Conservation (phyloP, 139 green algal genomes). For the Chlamydomonas incerta region DNA sequence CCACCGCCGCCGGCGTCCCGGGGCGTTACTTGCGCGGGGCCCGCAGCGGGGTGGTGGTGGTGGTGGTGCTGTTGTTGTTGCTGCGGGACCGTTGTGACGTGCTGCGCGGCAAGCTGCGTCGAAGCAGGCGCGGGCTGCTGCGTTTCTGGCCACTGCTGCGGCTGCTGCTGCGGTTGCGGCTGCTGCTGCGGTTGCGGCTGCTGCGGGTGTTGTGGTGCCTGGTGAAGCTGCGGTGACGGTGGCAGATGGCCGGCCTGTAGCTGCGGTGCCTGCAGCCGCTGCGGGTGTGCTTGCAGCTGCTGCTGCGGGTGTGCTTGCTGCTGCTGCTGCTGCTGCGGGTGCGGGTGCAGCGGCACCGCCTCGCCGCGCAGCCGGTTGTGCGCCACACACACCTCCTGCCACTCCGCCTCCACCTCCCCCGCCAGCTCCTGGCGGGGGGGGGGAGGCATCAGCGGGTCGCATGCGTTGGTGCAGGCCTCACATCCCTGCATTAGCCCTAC, state of each 20-base stretch:
- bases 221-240: too few relatives aligned
- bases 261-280: background rate
- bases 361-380: conserved; percentile 19
- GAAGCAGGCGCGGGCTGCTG: too few relatives aligned
- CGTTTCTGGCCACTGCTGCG: too few relatives aligned
- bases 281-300: background rate
- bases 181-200: background rate
- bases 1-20: too few relatives aligned
- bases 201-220: too few relatives aligned
- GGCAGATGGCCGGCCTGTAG: too few relatives aligned
- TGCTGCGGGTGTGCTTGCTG: background rate
- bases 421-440: conserved; percentile 28
- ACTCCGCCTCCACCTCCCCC: conserved; percentile 11
- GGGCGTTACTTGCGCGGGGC: too few relatives aligned
- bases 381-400: background rate
- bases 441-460: background rate
- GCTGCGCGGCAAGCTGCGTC: too few relatives aligned
- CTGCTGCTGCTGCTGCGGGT: background rate
- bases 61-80: too few relatives aligned
- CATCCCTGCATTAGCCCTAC: background rate
- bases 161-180: background rate
- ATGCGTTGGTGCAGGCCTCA: background rate
- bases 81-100: too few relatives aligned
- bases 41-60: too few relatives aligned
- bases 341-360: background rate